These are phyloP conservation scores for Tubosaeta brunneosetosa DNA, from an alignment of 768 basidiomycete species.

Conservation along the genomic window DNA sequence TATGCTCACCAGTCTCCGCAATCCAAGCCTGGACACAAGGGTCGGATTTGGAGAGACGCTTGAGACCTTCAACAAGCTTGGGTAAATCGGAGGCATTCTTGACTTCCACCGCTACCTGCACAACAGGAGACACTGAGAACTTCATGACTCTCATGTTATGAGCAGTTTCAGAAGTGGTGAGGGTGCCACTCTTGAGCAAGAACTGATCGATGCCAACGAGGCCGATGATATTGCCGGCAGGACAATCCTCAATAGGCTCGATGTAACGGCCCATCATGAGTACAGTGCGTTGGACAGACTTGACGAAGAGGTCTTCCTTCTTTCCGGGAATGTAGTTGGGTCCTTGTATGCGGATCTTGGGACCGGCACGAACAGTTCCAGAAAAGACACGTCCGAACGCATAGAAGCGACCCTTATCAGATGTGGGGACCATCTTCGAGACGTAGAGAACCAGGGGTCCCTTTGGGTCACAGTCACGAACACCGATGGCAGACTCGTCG, in stretches of 20 bases:
- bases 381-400: slow-evolving; percentile 99
- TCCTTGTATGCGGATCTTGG: slow-evolving; percentile 98
- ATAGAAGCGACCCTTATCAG: slow-evolving; percentile 99
- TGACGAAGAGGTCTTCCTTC: slow-evolving; percentile 97
- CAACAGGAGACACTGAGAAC: slow-evolving; percentile 99
- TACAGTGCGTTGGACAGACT: slow-evolving; percentile 97
- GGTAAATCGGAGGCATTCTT: slow-evolving; percentile 99
- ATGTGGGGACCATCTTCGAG: slow-evolving; percentile 99
- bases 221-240: slow-evolving; percentile 97
- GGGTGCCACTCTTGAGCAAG: slow-evolving; percentile 98
- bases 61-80: slow-evolving; percentile 99
- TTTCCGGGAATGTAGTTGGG: slow-evolving; percentile 98
- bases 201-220: slow-evolving; percentile 99
- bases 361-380: slow-evolving; percentile 93
- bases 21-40: slow-evolving; percentile 98
- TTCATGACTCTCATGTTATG: slow-evolving; percentile 99
- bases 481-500: slow-evolving; percentile 97
- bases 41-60: slow-evolving; percentile 99
- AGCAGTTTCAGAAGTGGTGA: slow-evolving; percentile 96
- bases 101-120: slow-evolving; percentile 98
- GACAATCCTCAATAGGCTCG: slow-evolving; percentile 99
- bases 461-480: slow-evolving; percentile 96
- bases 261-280: slow-evolving; percentile 99
- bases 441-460: slow-evolving; percentile 96
- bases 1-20: slow-evolving; percentile 90